Base-by-base conservation (phyloP, 345 rosid species). In the Lepidium sativum region DNA sequence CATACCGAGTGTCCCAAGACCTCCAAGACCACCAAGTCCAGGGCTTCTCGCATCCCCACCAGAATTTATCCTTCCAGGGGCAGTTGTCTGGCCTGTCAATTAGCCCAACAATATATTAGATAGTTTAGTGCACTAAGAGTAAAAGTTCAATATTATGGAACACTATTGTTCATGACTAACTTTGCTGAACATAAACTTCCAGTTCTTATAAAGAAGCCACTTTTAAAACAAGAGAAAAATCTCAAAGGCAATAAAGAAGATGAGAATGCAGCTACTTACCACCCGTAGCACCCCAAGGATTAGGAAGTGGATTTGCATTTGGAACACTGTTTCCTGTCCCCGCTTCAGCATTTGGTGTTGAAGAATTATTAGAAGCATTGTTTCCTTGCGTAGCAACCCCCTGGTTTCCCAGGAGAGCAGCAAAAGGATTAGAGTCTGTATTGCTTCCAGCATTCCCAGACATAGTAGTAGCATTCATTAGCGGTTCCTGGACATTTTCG, bases 401-500 rank as follows among this genome's bases (percentile, higher is more conserved):
- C 62, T 75, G 84, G 55, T 77, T 75, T 42, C 84, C 86, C 56
- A 82, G 53, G 64, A 80, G 80, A 57, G 90, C 86, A 15, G 88
- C 80, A 56, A 81, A 86, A 39, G 92, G 88, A 76, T 82, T 86
- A 34, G 88, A 65, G 40, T 34, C 79, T 2, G 69, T 16, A 64
- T 76, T 81, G 57, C 63, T 83, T 63, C 81, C 82, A 63, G 69
- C 65, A 69, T 80, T 88, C 61, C 81, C 88, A 1, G 81, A 80
- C 90, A 85, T 80, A 18, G 91, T 80, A 3, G 95, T 90, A 57
- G 94, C 91, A 75, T 86, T 86, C 77, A 82, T 42, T n/a, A 87
- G 77, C 15, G 96, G 96, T 75, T 89, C 94, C 68, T 90, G 94
- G 59, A 86, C 92, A 77, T 82, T 87, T 80, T 84, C 96, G 77